Evolutionary conservation across 805 yeast species (phyloP), one percentile per base, ranked within the genome.

Genomic region (Pichia pseudocactophila): DNA sequence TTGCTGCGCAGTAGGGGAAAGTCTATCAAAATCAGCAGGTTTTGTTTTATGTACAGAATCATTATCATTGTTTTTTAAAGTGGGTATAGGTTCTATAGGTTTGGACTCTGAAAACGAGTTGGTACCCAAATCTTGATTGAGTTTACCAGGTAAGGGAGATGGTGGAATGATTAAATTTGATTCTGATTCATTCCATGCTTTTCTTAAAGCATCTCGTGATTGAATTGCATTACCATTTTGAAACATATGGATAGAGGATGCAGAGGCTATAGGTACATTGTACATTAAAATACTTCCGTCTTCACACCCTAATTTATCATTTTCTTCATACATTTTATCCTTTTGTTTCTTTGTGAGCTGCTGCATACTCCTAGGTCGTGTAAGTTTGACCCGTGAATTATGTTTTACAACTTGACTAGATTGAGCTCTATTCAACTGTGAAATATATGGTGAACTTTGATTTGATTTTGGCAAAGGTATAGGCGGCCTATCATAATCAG

Each of bases 181-280:
- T 15, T 46, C 45, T 3, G 47, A 47, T 15, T 52, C 50, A 12
- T 45, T 45, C 55, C 60, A 53, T 6, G 58, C 59, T 34, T 54
- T 52, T 27, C 50, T 50, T 36, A 57, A 36, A 7, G 55, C 55
- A 8, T 50, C 52, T 5, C 50, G 40, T 9, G 57, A 50, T 39
- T 48, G 44, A 10, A 41, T 39, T 13, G 47, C 35, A 33, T 40
- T 43, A 9, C 52, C 43, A 34, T 45, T 37, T 19, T 51, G 52
- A 28, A 61, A 54, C 3, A 63, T 49, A 12, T 65, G 49, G 3
- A 61, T 47, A 4, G 64, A 59, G 1, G 66, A 54, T 5, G 55
- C 47, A 20, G 54, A 56, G 2, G 80, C 72, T 55, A 66, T 65
- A 8, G 80, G 80, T 10, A 75, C 76, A 47, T 74, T 74, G 67